Base-by-base conservation (phyloP, 805 yeast species). In the Candida tammaniensis region DNA sequence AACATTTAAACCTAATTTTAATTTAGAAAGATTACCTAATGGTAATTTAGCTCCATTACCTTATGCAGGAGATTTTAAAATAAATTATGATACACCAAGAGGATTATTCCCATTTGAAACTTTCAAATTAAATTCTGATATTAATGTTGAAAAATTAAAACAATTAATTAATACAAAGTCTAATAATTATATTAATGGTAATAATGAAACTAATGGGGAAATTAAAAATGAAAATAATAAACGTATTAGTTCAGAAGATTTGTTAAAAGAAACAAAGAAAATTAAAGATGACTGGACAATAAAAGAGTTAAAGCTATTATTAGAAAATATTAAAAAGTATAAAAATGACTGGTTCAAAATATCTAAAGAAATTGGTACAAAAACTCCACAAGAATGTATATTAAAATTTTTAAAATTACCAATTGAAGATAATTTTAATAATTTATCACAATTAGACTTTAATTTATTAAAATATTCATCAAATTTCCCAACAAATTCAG, bases 21-120 rank as follows among this genome's bases (percentile, higher is more conserved):
- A 70, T 2, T 70, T 81, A 12, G 85, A 80, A 37, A 65, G 64
- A 38, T 43, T 64, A 24, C 65, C 70, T 8, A 63, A 64, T 42
- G 72, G 71, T 1, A 51, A 54, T 16, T 61, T 52, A 51, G 68
- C 62, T 17, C 69, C 69, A 7, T 83, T 86, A 28, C 89, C 88
- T 15, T 78, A 71, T 47, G 78, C 87, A 2, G 88, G 87, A 7
- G 86, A 82, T 46, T 87, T 79, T 62, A 74, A 80, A 35, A 81
- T 86, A 2, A 80, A 77, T 39, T 79, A 78, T 51, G 97, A 89
- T 57, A 85, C 95, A 0, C 97, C 97, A 31, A 71, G 95, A 44
- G 97, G 97, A 0, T 64, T 87, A 48, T 88, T 86, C 55, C 97
- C 97, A 13, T 89, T 87, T 61, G 89, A 87, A 55, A 78, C 89